phyloP scores from a whole-genome alignment of 495 filamentous ascomycete species.

The Lasiosphaeriaceae sp. region DNA sequence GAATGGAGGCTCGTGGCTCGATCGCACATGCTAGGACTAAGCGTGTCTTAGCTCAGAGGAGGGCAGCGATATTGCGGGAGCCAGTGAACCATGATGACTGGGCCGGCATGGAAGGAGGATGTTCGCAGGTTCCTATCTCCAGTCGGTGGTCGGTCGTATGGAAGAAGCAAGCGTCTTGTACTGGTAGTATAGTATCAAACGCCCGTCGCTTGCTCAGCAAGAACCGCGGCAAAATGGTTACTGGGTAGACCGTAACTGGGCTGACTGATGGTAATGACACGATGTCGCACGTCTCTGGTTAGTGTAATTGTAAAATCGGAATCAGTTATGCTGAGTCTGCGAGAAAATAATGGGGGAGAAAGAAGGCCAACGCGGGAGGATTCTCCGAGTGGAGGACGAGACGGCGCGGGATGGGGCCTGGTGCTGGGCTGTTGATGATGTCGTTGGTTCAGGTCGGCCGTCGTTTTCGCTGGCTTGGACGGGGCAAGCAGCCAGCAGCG shows the following conservation, averaged over 20 bases:
- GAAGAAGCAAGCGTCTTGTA: neutral
- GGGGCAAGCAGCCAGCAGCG: too few species aligned
- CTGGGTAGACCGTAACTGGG: neutral
- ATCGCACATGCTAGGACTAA: constrained; percentile 28
- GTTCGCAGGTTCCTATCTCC: neutral
- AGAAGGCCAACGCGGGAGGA: neutral
- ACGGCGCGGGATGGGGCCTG: constrained; percentile 2
- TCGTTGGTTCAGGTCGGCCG: constrained; percentile 16
- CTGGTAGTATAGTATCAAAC: neutral
- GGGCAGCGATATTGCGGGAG: constrained; percentile 8
- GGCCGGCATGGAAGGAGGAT: constrained; percentile 15
- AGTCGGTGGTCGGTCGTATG: neutral
- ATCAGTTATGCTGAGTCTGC: constrained; percentile 1
- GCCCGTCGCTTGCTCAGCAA: neutral
- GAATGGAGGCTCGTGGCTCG: constrained; percentile 16
- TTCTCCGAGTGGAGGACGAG: constrained; percentile 6
- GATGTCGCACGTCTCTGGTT: neutral
- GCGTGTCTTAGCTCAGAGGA: constrained; percentile 21
- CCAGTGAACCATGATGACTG: constrained; percentile 24
- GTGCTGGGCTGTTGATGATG: constrained; percentile 22
- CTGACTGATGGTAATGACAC: neutral
- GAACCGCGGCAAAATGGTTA: neutral
- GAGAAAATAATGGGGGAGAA: neutral
- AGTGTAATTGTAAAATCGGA: neutral
- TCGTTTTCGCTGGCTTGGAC: neutral